Percentiles rank a stretch among this genome's conserved stretches.
Conservation (phyloP, 2,329 filamentous ascomycete species). For the Nothophoma quercina region DNA sequence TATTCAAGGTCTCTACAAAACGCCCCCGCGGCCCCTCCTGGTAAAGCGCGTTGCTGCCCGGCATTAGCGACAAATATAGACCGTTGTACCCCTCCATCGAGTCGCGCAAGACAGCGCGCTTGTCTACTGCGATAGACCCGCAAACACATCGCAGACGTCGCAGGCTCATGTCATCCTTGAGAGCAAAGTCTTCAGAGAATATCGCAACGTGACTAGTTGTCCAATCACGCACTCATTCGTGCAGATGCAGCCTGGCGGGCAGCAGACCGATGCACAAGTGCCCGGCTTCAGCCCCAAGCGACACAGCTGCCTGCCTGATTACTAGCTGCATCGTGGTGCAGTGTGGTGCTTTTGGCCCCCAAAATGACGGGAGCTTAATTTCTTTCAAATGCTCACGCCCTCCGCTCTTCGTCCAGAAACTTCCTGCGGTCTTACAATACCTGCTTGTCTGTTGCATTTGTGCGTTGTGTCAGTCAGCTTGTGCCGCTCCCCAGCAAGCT, state of each 20-base stretch:
- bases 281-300: constrained; percentile 28
- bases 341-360: constrained; percentile 33
- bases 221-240: constrained; percentile 14
- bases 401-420: constrained; percentile 26
- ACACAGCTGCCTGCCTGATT: constrained; percentile 35
- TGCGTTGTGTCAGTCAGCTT: constrained; percentile 33
- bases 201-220: constrained; percentile 16
- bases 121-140: background rate
- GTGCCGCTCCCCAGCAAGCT: constrained; percentile 26
- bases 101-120: constrained; percentile 3
- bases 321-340: constrained; percentile 37
- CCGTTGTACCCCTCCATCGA: constrained; percentile 6
- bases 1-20: constrained; percentile 5
- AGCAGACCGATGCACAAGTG: constrained; percentile 32
- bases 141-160: constrained; percentile 8
- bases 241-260: constrained; percentile 23
- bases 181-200: constrained; percentile 7
- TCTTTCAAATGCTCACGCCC: constrained; percentile 32
- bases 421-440: constrained; percentile 23
- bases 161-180: background rate
- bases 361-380: constrained; percentile 23
- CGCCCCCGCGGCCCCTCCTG: constrained; percentile 7
- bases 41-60: constrained; percentile 13
- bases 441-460: constrained; percentile 20
- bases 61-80: constrained; percentile 16